Evolutionary conservation across 1,284 basidiomycete species (phyloP).

Genomic region (Polyporus tsugae): DNA sequence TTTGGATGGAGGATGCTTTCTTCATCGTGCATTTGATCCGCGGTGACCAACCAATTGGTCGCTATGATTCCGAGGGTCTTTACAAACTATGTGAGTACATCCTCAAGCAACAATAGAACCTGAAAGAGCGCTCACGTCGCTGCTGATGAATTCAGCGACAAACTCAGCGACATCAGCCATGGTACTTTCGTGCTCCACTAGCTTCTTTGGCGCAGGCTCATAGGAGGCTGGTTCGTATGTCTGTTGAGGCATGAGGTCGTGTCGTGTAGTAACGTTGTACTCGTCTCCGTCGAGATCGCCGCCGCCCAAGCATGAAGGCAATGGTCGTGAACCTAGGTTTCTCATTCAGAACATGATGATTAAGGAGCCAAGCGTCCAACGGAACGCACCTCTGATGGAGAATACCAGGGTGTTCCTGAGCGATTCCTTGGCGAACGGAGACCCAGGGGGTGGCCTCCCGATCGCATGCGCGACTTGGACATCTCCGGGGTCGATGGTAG

Average conservation of each 20-base stretch:
- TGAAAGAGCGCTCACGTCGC: conserved; percentile 54
- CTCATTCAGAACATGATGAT: neutral
- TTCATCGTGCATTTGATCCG: conserved; percentile 60
- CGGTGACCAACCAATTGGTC: conserved; percentile 68
- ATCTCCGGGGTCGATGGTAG: conserved; percentile 75
- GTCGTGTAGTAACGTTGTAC: conserved; percentile 57
- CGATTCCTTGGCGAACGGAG: conserved; percentile 59
- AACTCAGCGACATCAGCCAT: conserved; percentile 79
- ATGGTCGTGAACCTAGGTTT: conserved; percentile 58
- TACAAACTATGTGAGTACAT: neutral
- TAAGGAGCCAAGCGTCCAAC: neutral
- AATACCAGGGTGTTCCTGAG: conserved; percentile 67
- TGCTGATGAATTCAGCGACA: conserved; percentile 74
- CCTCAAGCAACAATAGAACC: conserved; percentile 3
- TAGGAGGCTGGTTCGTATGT: conserved; percentile 60
- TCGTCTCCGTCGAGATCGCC: conserved; percentile 72
- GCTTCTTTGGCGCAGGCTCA: conserved; percentile 52
- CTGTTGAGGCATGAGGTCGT: conserved; percentile 28
- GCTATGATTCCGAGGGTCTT: conserved; percentile 70
- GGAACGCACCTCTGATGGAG: conserved; percentile 54
- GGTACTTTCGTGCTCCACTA: conserved; percentile 61
- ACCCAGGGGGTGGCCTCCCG: conserved; percentile 59
- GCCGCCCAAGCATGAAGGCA: conserved; percentile 69
- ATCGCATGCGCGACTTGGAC: conserved; percentile 68
- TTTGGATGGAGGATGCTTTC: conserved; percentile 62